Base-by-base conservation (phyloP, 305 asterid genomes). In the Euphrasia arctica region DNA sequence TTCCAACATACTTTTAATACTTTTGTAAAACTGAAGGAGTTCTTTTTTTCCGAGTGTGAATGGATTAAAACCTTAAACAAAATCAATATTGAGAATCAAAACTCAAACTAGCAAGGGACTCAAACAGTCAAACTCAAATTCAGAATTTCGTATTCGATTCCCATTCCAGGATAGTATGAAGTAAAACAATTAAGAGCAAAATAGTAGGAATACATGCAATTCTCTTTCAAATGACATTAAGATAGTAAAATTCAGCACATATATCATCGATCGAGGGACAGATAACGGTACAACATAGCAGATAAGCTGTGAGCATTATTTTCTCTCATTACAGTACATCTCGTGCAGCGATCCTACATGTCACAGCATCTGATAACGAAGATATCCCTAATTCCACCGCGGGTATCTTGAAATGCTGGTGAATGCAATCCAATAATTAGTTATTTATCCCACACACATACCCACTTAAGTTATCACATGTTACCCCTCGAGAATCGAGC, bases 331-430 rank as follows among this genome's bases (percentile, higher is more conserved):
- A 93, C 73, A 88, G 66, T 9, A 92, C 96, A 76, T 90, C 96
- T 52, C 97, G 83, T 43, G 91, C 87, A 57, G 95, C 96, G 71
- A 93, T 86, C 74, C 97, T 82, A 81, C 96, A 84, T 13, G 79
- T 64, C 70, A 84, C 84, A 52, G 97, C 96, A 72, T 90, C 99
- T 9, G 88, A 65, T 58, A 93, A 74, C 10, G 99, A 80, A 54
- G 99, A 93, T 72, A 90, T 71, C 64, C 78, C 87, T 69, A 90
- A 66, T 85, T 88, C 99, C 70, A 64, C 55, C 14, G 74, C 79
- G 15, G 97, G 28, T 70, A 90, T 84, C 81, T 93, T 93, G 83
- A 79, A 93, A 57, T 84, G 90, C 99, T 90, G 83, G 54, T 29
- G 62, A 58, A 72, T 29, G 11, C 41, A 43, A 49, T 51, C 15